Percentiles rank a stretch among this genome's conserved stretches.
Evolutionary conservation across 345 rosid species (phyloP).

Genomic region (Eucalyptus sp.): DNA sequence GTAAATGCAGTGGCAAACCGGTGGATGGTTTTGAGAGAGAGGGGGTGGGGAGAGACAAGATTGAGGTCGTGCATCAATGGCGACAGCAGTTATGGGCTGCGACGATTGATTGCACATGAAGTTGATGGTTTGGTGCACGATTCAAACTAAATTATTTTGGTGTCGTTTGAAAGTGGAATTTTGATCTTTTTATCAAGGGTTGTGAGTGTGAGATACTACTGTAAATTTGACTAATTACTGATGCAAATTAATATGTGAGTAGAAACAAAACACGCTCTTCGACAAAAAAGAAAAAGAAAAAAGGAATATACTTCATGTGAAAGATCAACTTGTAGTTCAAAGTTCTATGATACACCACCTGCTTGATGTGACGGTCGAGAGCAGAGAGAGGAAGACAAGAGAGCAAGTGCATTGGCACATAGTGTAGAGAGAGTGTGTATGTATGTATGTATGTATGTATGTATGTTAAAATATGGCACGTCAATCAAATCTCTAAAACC

Average conservation of each 20-base stretch:
- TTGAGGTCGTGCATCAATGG: neutral
- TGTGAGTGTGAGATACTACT: neutral
- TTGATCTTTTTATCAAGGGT: neutral
- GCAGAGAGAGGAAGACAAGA: no score
- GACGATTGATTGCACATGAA: neutral
- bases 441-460: no score
- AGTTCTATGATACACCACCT: no score
- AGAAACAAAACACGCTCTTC: neutral
- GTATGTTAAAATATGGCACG: neutral
- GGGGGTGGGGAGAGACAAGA: neutral
- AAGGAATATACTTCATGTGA: no score
- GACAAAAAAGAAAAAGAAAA: no score
- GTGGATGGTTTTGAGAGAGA: neutral
- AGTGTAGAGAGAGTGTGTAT: no score
- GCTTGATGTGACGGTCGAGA: no score
- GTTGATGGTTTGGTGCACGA: neutral
- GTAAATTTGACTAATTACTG: neutral
- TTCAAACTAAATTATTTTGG: neutral
- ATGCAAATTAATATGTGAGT: neutral
- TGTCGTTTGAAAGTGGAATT: neutral
- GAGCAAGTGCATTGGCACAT: no score
- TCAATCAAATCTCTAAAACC: no score
- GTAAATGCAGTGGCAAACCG: neutral
- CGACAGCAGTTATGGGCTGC: neutral
- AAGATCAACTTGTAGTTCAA: neutral